These are phyloP conservation scores for Ceratobasidium sp. DNA, from an alignment of 1,284 basidiomycete genomes.

Conservation along the genomic window DNA sequence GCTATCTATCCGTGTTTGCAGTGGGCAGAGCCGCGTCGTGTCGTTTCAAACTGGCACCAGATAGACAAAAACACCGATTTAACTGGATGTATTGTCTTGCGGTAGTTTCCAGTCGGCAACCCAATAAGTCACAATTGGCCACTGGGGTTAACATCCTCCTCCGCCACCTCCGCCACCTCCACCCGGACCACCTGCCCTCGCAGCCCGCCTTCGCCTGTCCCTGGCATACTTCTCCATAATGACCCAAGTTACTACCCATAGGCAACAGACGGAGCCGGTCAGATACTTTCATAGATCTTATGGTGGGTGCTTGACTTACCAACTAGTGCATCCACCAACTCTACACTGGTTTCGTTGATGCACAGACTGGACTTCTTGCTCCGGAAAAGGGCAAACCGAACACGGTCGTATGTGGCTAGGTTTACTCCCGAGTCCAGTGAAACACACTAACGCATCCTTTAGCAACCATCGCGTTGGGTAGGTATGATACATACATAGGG, in stretches of 20 bases:
- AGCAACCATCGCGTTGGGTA: not conserved
- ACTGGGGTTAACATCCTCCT: too few relatives aligned
- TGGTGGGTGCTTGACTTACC: conserved; percentile 22
- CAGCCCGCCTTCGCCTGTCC: not conserved
- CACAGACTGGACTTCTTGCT: conserved; percentile 27
- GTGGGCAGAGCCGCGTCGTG: too few relatives aligned
- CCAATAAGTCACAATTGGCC: too few relatives aligned
- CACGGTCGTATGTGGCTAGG: conserved; percentile 26
- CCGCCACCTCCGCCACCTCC: not conserved
- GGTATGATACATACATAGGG: conserved; percentile 4
- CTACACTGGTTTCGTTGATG: not conserved
- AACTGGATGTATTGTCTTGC: too few relatives aligned
- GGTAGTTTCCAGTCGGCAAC: too few relatives aligned
- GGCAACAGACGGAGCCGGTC: too few relatives aligned
- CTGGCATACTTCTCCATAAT: conserved; percentile 20
- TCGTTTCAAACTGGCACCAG: too few relatives aligned
- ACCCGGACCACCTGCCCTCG: not conserved
- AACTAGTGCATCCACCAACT: conserved; percentile 17
- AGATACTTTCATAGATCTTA: too few relatives aligned
- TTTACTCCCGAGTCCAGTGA: conserved; percentile 14
- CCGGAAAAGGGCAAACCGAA: conserved; percentile 5
- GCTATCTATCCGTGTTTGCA: too few relatives aligned
- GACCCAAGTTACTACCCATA: too few relatives aligned
- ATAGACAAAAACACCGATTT: too few relatives aligned
- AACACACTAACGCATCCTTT: conserved; percentile 13